Percentiles rank a stretch among this genome's conserved stretches.
Evolutionary conservation across 306 rosid genomes (phyloP).

Genomic region (Cicer arietinum): DNA sequence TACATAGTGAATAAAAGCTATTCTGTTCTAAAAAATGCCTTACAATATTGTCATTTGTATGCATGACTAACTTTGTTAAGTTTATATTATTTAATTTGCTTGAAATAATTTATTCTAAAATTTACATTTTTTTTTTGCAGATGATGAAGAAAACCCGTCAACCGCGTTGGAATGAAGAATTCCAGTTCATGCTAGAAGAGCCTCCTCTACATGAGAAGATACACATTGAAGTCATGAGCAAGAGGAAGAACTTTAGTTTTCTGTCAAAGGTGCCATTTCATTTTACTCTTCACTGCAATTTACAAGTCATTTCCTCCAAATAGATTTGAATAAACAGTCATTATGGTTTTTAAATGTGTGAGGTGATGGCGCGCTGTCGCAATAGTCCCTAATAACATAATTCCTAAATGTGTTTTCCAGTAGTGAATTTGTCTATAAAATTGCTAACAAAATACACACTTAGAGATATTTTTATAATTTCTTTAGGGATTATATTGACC

Average conservation of each 20-base stretch:
- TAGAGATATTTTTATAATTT: too few species aligned
- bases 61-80: neutral
- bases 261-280: constrained; percentile 61
- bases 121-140: constrained; percentile 47
- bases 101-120: neutral
- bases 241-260: constrained; percentile 59
- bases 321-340: neutral
- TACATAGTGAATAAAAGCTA: neutral
- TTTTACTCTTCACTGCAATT: constrained; percentile 6
- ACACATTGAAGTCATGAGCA: constrained; percentile 75
- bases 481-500: too few species aligned
- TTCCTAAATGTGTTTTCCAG: too few species aligned
- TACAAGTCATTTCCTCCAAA: neutral
- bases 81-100: constrained; percentile 1
- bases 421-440: too few species aligned
- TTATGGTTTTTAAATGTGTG: neutral
- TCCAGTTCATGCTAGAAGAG: constrained; percentile 87
- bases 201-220: constrained; percentile 86
- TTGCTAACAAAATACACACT: too few species aligned
- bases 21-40: neutral
- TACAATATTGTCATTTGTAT: constrained; percentile 13
- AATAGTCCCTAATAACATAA: too few species aligned
- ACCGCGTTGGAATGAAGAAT: constrained; percentile 90
- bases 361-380: too few species aligned
- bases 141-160: constrained; percentile 71